Percentiles rank a stretch among this genome's conserved stretches.
Conservation (phyloP, 139 green algal genomes). For the Tetradesmus lagerheimii region DNA sequence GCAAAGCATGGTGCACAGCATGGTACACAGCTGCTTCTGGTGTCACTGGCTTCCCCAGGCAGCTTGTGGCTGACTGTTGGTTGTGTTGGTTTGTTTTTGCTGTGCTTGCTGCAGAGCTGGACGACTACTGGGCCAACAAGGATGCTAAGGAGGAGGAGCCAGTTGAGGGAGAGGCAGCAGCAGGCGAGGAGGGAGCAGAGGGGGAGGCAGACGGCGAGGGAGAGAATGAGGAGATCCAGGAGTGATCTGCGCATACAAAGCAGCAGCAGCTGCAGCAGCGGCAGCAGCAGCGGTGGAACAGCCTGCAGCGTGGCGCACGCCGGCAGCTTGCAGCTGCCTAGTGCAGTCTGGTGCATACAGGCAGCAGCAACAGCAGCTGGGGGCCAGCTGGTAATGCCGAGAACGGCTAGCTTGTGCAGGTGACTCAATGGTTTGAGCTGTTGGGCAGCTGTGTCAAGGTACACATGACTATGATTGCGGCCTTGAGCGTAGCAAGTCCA, state of each 20-base stretch:
- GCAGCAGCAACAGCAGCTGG: not conserved
- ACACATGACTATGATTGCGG: too few relatives aligned
- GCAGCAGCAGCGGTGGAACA: not conserved
- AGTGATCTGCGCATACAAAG: not conserved
- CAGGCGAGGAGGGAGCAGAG: not conserved
- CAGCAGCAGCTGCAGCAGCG: not conserved
- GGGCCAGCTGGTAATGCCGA: too few relatives aligned
- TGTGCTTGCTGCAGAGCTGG: not conserved
- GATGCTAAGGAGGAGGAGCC: not conserved
- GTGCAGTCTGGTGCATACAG: too few relatives aligned
- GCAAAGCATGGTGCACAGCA: too few relatives aligned
- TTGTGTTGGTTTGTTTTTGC: not conserved
- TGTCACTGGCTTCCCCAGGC: too few relatives aligned
- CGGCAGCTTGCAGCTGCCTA: constrained; percentile 8
- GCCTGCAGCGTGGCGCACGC: not conserved
- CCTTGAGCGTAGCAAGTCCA: too few relatives aligned
- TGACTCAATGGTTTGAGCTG: too few relatives aligned
- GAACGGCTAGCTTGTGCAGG: too few relatives aligned
- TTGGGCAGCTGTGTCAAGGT: not conserved
- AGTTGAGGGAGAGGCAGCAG: not conserved
- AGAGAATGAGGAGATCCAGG: constrained; percentile 24
- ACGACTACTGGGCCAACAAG: constrained; percentile 23
- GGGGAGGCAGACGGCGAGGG: constrained; percentile 7
- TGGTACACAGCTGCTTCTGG: too few relatives aligned
- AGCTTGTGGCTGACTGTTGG: too few relatives aligned